Conservation (phyloP, 768 basidiomycete species). For the Piloderma croceum region DNA sequence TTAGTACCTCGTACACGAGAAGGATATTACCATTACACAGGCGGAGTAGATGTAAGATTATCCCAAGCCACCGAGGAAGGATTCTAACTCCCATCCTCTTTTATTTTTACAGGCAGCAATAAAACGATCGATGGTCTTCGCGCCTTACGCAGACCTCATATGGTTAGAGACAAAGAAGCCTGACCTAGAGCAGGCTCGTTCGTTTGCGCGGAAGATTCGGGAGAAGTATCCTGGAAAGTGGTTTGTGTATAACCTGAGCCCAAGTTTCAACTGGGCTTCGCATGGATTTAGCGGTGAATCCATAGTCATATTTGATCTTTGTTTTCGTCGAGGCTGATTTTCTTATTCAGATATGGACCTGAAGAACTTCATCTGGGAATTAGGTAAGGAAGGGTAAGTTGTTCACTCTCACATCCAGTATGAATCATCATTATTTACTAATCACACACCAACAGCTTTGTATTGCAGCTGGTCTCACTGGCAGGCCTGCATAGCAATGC, state of each 20-base stretch:
- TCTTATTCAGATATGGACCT: constrained; percentile 53
- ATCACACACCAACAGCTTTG: constrained; percentile 59
- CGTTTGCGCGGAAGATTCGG: constrained; percentile 72
- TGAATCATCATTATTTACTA: constrained; percentile 6
- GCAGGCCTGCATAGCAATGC: constrained; percentile 88
- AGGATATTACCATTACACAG: constrained; percentile 85
- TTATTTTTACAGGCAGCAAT: constrained; percentile 54
- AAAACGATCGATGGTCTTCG: constrained; percentile 72
- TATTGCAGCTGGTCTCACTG: constrained; percentile 83
- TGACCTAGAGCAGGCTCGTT: constrained; percentile 70
- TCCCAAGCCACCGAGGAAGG: not conserved
- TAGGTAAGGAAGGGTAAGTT: constrained; percentile 77
- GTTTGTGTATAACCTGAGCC: constrained; percentile 92
- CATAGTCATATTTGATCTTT: not conserved
- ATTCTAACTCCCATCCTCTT: not conserved
- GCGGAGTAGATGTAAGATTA: constrained; percentile 58
- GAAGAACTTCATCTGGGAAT: constrained; percentile 85
- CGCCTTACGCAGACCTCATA: constrained; percentile 82
- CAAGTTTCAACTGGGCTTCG: constrained; percentile 89
- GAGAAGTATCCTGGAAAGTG: constrained; percentile 72
- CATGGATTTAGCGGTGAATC: constrained; percentile 67
- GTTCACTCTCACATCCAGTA: not conserved
- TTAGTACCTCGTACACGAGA: constrained; percentile 82
- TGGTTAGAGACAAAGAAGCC: constrained; percentile 95
- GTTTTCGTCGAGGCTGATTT: not conserved